Percentiles rank a stretch among this genome's conserved stretches.
These are phyloP conservation scores for Barnettozyma sucrosica DNA, from an alignment of 805 yeast genomes.

Conservation along the genomic window DNA sequence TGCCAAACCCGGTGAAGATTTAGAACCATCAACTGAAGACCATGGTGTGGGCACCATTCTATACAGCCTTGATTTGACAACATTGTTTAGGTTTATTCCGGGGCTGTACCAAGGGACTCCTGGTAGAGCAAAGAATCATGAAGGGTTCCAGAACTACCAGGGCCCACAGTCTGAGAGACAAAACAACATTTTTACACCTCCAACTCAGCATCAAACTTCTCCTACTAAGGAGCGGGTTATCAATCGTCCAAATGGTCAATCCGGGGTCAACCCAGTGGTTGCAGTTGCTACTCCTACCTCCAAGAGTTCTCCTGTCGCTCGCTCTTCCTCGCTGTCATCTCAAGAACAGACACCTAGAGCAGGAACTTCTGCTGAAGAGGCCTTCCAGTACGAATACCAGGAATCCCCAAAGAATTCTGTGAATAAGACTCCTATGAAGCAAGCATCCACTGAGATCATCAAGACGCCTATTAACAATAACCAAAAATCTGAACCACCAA, in stretches of 20 bases:
- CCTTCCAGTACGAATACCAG: not conserved
- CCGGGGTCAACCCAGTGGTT: slow-evolving; percentile 8
- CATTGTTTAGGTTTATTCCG: slow-evolving; percentile 31
- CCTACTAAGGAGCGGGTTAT: slow-evolving; percentile 15
- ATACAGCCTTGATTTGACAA: slow-evolving; percentile 53
- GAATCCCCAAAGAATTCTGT: not conserved
- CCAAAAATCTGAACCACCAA: not conserved
- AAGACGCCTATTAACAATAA: slow-evolving; percentile 2
- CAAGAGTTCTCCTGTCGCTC: not conserved
- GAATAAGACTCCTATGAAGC: slow-evolving; percentile 1
- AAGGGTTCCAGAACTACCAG: slow-evolving; percentile 19
- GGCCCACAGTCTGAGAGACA: not conserved
- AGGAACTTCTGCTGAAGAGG: slow-evolving; percentile 1
- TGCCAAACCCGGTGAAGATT: slow-evolving; percentile 43
- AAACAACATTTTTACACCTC: slow-evolving; percentile 26
- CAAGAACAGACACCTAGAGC: not conserved
- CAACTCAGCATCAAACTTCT: slow-evolving; percentile 13
- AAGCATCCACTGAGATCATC: not conserved
- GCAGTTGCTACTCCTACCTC: slow-evolving; percentile 8
- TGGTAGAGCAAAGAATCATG: slow-evolving; percentile 19
- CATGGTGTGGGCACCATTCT: slow-evolving; percentile 56
- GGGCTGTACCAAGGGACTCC: slow-evolving; percentile 33
- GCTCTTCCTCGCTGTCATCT: not conserved
- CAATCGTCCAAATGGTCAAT: not conserved
- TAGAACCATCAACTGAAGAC: slow-evolving; percentile 46